phyloP scores from a whole-genome alignment of 176 grass and related monocot species.

The Rhipidocladum racemiflorum region DNA sequence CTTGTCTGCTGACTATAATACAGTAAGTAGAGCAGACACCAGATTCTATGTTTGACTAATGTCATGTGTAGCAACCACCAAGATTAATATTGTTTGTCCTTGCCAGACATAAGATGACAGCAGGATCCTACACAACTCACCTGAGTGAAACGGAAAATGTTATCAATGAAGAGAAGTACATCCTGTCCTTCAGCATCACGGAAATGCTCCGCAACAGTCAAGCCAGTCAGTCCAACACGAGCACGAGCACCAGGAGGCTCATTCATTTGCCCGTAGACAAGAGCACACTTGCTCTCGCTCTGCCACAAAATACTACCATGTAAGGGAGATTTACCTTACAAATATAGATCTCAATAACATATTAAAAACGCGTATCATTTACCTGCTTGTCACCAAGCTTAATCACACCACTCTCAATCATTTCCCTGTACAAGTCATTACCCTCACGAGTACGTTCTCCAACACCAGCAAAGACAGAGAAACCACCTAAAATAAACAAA shows the following conservation, averaged over 20 bases:
- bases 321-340: constrained; percentile 24
- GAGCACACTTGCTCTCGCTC: constrained; percentile 91
- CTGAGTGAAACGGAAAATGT: constrained; percentile 98
- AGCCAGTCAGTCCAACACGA: constrained; percentile 88
- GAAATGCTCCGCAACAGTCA: constrained; percentile 96
- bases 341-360: not conserved
- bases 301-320: constrained; percentile 27
- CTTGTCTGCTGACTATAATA: not conserved
- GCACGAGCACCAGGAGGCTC: constrained; percentile 97
- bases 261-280: constrained; percentile 96
- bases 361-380: not conserved
- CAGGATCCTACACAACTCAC: constrained; percentile 28
- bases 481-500: constrained; percentile 66
- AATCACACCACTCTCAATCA: constrained; percentile 98
- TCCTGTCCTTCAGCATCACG: constrained; percentile 96
- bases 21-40: not conserved
- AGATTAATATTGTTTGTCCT: not conserved
- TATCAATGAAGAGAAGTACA: constrained; percentile 97
- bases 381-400: constrained; percentile 96
- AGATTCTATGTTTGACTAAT: not conserved
- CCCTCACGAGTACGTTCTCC: constrained; percentile 93
- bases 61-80: not conserved
- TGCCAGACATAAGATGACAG: not conserved
- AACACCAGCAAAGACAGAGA: constrained; percentile 96
- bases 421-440: constrained; percentile 96